These are phyloP conservation scores for Larix sibirica DNA, from an alignment of 83 land plant genomes.

Conservation along the genomic window DNA sequence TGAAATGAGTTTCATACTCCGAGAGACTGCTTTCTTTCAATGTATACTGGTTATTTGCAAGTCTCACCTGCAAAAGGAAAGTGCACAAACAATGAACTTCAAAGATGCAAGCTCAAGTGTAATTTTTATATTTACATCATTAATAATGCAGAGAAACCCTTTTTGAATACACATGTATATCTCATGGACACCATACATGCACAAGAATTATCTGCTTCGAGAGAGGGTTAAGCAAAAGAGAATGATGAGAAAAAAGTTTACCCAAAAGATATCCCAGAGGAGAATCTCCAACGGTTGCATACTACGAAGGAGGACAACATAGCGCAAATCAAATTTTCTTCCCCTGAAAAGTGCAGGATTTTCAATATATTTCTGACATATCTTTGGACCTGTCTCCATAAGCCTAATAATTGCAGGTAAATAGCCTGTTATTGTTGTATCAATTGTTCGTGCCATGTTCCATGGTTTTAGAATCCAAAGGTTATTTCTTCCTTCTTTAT, in stretches of 20 bases:
- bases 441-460: constrained; percentile 99
- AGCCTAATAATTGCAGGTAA: constrained; percentile 83
- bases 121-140: background rate
- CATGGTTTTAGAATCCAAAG: constrained; percentile 98
- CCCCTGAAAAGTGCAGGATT: constrained; percentile 83
- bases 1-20: constrained; percentile 71
- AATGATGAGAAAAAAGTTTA: constrained; percentile 27
- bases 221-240: background rate
- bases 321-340: constrained; percentile 93
- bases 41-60: constrained; percentile 83
- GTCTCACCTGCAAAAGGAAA: constrained; percentile 62
- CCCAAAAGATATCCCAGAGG: constrained; percentile 93
- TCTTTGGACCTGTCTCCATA: constrained; percentile 98
- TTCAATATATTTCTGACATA: constrained; percentile 97
- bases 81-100: background rate
- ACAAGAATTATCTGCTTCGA: background rate
- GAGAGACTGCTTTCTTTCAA: constrained; percentile 73
- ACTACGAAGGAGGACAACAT: constrained; percentile 87
- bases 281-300: constrained; percentile 85
- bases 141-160: background rate
- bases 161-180: background rate
- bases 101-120: background rate
- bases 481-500: constrained; percentile 70
- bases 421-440: constrained; percentile 81
- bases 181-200: no score